phyloP scores from a whole-genome alignment of 257 asterid genomes.

The Fraxinus cuspidata region DNA sequence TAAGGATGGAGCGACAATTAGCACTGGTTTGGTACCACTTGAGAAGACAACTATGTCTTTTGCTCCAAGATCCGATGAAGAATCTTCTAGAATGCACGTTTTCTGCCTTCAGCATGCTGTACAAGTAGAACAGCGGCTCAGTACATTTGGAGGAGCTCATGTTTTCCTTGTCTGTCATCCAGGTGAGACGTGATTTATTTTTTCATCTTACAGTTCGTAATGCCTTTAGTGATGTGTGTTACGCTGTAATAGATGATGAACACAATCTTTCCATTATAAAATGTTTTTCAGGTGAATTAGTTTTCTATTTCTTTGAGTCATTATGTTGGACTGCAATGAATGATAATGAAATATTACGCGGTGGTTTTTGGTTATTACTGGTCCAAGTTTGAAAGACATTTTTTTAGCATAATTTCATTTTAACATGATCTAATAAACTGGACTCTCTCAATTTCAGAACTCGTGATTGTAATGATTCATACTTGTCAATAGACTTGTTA shows the following conservation, averaged over 20 bases:
- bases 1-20: conserved; percentile 38
- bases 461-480: not conserved
- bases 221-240: not conserved
- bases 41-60: conserved; percentile 35
- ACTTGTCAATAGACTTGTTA: not conserved
- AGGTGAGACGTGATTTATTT: conserved; percentile 46
- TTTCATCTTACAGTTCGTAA: not conserved
- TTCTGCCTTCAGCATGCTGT: conserved; percentile 96
- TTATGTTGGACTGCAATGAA: not conserved
- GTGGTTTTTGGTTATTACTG: too few species aligned
- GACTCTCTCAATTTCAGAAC: too few species aligned
- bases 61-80: conserved; percentile 62
- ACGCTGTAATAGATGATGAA: too few species aligned
- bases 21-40: conserved; percentile 32
- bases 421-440: not conserved
- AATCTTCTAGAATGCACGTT: conserved; percentile 87
- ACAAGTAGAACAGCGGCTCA: conserved; percentile 75
- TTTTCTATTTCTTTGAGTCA: too few species aligned
- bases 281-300: too few species aligned
- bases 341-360: not conserved
- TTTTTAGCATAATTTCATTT: not conserved
- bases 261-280: too few species aligned
- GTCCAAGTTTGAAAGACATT: not conserved
- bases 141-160: conserved; percentile 76
- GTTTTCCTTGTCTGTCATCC: conserved; percentile 92